A percentile compares a stretch with the other conserved stretches of the same genome.
These are phyloP conservation scores for Senna tora DNA, from an alignment of 306 rosid genomes.

Conservation along the genomic window DNA sequence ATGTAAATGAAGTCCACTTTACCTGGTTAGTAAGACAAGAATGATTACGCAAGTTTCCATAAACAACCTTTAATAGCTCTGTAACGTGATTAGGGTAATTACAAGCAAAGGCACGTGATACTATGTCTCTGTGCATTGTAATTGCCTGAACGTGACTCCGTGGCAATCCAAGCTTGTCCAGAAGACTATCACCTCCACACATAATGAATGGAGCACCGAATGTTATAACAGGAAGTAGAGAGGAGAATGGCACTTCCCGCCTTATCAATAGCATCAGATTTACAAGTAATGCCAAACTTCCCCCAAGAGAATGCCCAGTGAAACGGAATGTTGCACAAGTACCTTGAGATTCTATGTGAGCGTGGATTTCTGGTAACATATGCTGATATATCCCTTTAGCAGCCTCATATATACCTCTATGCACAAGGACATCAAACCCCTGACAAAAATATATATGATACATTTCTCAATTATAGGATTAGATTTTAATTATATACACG, in stretches of 20 bases:
- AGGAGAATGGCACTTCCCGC: constrained; percentile 57
- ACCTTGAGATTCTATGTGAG: constrained; percentile 57
- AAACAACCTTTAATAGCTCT: constrained; percentile 69
- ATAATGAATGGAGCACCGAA: constrained; percentile 77
- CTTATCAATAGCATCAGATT: constrained; percentile 78
- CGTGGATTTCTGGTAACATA: constrained; percentile 67
- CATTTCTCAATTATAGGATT: no score
- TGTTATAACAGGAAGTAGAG: constrained; percentile 76
- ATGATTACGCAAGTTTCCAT: constrained; percentile 64
- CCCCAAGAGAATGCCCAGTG: constrained; percentile 89
- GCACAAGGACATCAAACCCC: constrained; percentile 77
- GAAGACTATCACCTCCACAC: constrained; percentile 77
- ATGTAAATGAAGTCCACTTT: constrained; percentile 5
- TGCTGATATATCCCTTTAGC: constrained; percentile 76
- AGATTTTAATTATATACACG: no score
- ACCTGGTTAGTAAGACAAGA: constrained; percentile 77
- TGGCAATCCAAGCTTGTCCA: constrained; percentile 65
- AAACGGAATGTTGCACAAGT: constrained; percentile 60
- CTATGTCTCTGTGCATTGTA: constrained; percentile 77
- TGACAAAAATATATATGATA: no score
- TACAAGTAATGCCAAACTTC: constrained; percentile 72
- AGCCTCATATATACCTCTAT: constrained; percentile 88
- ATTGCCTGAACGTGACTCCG: constrained; percentile 67
- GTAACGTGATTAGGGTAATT: constrained; percentile 68
- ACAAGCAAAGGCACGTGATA: constrained; percentile 82